Evolutionary conservation across 768 basidiomycete genomes (phyloP).

Genomic region (Cytidiella melzeri): DNA sequence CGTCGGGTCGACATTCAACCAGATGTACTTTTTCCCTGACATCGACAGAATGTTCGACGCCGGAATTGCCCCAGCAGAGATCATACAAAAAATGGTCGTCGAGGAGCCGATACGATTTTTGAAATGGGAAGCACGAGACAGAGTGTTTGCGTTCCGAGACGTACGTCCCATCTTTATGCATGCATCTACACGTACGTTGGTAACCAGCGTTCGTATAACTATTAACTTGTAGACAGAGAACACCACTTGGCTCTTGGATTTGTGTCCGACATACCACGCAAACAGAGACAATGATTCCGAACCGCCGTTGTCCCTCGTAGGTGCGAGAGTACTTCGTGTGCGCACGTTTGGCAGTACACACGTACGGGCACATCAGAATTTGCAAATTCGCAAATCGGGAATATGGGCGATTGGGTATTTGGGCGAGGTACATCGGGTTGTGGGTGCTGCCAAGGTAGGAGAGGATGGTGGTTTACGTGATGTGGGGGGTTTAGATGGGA

Average conservation of each 20-base stretch:
- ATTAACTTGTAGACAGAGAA: background rate
- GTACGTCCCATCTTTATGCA: conserved; percentile 8
- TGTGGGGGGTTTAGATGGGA: background rate
- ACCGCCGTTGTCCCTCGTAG: background rate
- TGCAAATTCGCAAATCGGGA: background rate
- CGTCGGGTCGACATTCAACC: conserved; percentile 14
- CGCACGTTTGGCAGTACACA: background rate
- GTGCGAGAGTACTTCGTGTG: background rate
- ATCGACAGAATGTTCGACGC: conserved; percentile 14
- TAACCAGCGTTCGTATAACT: too few relatives aligned
- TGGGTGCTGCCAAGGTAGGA: background rate
- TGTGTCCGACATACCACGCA: background rate
- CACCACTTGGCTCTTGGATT: background rate
- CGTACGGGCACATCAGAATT: background rate
- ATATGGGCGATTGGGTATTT: background rate
- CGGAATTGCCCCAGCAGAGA: conserved; percentile 2
- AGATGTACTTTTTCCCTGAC: conserved; percentile 17
- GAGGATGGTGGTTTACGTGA: background rate
- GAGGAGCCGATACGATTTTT: conserved; percentile 16
- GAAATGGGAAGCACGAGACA: conserved; percentile 14
- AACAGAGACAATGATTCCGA: background rate
- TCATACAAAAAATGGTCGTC: conserved; percentile 13
- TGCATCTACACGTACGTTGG: background rate
- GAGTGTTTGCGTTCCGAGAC: conserved; percentile 14
- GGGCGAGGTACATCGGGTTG: background rate